phyloP scores from a whole-genome alignment of 1,284 basidiomycete species.

The Cryptococcus hybrid region DNA sequence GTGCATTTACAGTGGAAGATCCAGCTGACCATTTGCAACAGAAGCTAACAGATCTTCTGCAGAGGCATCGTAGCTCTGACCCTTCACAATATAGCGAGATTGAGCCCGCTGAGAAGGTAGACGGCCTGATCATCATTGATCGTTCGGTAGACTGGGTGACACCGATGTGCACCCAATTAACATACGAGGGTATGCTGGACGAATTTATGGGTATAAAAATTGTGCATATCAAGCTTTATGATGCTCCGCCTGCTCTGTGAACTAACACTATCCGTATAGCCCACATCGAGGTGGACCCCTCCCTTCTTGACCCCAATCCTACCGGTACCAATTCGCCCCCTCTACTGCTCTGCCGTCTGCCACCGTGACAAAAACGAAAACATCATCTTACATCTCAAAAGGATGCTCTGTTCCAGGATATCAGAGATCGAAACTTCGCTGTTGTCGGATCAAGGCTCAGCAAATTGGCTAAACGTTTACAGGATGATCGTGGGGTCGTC shows the following conservation, averaged over 20 bases:
- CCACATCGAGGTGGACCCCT: constrained; percentile 84
- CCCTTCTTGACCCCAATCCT: constrained; percentile 61
- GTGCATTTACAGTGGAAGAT: neutral
- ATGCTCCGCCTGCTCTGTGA: neutral
- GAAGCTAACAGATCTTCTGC: constrained; percentile 73
- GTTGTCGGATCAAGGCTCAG: constrained; percentile 84
- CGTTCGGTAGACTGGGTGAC: constrained; percentile 94
- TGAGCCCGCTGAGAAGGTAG: constrained; percentile 58
- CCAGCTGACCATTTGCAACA: constrained; percentile 39
- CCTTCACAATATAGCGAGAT: constrained; percentile 31
- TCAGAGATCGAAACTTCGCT: constrained; percentile 92
- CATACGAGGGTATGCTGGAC: constrained; percentile 96
- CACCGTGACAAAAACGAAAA: constrained; percentile 71
- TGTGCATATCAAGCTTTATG: constrained; percentile 53
- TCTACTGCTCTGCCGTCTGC: constrained; percentile 52
- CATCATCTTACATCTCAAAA: constrained; percentile 71
- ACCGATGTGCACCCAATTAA: constrained; percentile 91
- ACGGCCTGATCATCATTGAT: constrained; percentile 86
- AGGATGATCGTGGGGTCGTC: constrained; percentile 70
- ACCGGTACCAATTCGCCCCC: constrained; percentile 48
- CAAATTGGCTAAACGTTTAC: constrained; percentile 75
- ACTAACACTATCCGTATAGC: constrained; percentile 54
- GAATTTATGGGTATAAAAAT: constrained; percentile 88
- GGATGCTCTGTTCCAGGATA: constrained; percentile 79
- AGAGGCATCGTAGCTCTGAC: constrained; percentile 55